Base-by-base conservation (phyloP, 345 rosid species). In the Arabidopsis arenosa region DNA sequence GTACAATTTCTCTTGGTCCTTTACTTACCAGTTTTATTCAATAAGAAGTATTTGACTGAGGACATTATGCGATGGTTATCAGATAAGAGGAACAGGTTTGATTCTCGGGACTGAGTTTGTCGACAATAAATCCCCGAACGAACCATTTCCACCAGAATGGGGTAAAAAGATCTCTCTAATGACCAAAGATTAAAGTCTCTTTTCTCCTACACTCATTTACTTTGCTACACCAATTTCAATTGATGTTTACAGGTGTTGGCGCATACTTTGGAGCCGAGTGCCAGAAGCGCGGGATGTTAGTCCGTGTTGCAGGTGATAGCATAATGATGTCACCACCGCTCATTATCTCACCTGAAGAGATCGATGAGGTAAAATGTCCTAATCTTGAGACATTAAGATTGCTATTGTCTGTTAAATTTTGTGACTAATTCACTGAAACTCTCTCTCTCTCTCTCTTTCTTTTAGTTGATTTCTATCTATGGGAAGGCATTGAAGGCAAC, bases 131-230 rank as follows among this genome's bases (percentile, higher is more conserved):
- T 95, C 99, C 0, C 99, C 97, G 0, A 86, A 87, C 63, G 89
- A 88, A 65, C 96, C 87, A 5, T 95, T 95, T 80, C 98, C 98
- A 78, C 70, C 93, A 71, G 99, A 90, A 85, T 95, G 99, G 99
- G 99, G 99, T 62, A 88, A 56, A 83, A 81, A 28, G 4, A 28
- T 79, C 35, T 51, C 65, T 7, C 68, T 18, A 21, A 35, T 41
- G 7, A 59, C 74, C 35, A 17, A 63, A n/a, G 54, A 14, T 36
- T 17, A 30, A 60, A 26, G 7, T 26, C 3, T 52, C 55, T 53
- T 18, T 4, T 60, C 49, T 61, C 30, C 41, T 61, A 21, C 14
- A 52, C 49, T 71, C 41, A 13, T 21, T 13, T 13, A 65, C 55
- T 5, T 44, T 68, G 8, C 37, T 11, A 1, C 48, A 68, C 54